Evolutionary conservation across 1,139 yeast species (phyloP).

Genomic region (Candida tropicalis): DNA sequence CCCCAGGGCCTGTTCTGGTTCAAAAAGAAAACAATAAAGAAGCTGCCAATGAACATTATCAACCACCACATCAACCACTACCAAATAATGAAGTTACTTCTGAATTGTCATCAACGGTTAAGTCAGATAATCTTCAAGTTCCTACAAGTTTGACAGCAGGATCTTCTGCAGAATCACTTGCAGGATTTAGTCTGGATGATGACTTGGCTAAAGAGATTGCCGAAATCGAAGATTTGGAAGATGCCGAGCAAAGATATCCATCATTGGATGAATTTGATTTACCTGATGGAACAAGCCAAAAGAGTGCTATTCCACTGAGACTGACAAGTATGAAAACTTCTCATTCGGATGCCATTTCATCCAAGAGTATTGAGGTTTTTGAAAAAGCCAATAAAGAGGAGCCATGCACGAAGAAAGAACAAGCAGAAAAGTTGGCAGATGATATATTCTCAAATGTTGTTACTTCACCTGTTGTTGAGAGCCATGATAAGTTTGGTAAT

Average conservation of each 20-base stretch:
- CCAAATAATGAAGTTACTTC: not conserved
- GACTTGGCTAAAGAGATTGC: constrained; percentile 8
- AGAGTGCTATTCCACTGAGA: constrained; percentile 7
- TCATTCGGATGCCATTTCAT: constrained; percentile 2
- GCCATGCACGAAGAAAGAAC: not conserved
- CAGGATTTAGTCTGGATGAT: constrained; percentile 17
- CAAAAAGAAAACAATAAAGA: not conserved
- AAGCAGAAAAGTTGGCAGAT: constrained; percentile 43
- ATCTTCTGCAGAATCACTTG: constrained; percentile 11
- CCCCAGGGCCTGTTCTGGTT: not conserved
- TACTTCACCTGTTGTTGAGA: constrained; percentile 2
- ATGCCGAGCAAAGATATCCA: constrained; percentile 48
- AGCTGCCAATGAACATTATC: not conserved
- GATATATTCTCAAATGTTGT: constrained; percentile 34
- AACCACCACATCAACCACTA: not conserved
- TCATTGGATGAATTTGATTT: constrained; percentile 38
- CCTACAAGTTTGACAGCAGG: constrained; percentile 6
- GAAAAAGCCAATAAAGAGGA: constrained; percentile 22
- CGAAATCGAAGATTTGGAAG: constrained; percentile 35
- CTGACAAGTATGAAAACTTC: constrained; percentile 7
- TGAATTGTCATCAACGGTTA: constrained; percentile 5
- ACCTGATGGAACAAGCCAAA: constrained; percentile 9
- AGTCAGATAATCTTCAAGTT: constrained; percentile 4
- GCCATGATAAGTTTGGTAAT: constrained; percentile 1
- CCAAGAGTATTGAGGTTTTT: constrained; percentile 7